phyloP scores from a whole-genome alignment of 495 filamentous ascomycete genomes.

The Hypomontagnella monticulosa region DNA sequence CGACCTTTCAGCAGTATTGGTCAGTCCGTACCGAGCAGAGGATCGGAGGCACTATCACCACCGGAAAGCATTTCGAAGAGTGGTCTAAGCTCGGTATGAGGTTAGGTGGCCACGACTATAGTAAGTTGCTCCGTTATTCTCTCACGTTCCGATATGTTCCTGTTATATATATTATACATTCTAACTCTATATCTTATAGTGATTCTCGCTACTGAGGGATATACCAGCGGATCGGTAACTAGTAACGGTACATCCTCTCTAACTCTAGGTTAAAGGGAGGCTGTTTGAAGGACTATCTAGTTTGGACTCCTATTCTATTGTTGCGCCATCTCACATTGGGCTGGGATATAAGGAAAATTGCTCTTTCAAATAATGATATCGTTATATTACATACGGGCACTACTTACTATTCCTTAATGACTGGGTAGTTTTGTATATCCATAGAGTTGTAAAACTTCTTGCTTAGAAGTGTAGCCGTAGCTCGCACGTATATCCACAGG shows the following conservation, averaged over 20 bases:
- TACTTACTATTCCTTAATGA: too few species aligned
- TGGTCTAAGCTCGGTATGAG: constrained; percentile 62
- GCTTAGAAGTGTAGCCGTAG: too few species aligned
- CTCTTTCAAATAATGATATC: too few species aligned
- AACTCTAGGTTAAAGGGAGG: constrained; percentile 32
- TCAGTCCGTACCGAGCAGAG: constrained; percentile 65
- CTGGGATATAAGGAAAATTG: too few species aligned
- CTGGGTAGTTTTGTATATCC: too few species aligned
- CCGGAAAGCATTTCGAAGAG: constrained; percentile 66
- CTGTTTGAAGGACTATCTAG: constrained; percentile 22
- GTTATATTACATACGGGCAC: too few species aligned
- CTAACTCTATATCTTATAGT: constrained; percentile 39
- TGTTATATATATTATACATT: not conserved
- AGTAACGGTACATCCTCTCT: constrained; percentile 39
- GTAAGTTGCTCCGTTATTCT: constrained; percentile 23
- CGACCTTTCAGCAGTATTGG: constrained; percentile 72
- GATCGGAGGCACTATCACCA: constrained; percentile 59
- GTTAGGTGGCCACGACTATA: constrained; percentile 63
- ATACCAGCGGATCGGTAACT: constrained; percentile 48
- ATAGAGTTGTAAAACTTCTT: too few species aligned
- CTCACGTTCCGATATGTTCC: not conserved
- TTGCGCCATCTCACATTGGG: not conserved
- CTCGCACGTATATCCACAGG: too few species aligned
- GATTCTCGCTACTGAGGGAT: constrained; percentile 68
- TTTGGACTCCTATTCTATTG: not conserved